Conservation (phyloP, 768 basidiomycete genomes). For the Tephrocybe sp. region DNA sequence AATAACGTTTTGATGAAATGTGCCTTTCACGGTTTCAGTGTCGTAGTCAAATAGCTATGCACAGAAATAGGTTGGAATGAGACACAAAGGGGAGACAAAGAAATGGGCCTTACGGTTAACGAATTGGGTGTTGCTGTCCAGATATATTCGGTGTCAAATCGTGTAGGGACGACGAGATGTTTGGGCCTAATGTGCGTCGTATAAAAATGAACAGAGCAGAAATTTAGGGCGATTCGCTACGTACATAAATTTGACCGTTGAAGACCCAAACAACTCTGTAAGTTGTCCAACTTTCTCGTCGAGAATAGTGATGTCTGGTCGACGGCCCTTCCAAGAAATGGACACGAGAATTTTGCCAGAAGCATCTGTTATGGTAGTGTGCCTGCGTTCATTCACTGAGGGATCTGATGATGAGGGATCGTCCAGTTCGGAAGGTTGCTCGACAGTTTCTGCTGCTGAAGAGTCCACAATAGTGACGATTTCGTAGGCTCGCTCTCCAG, state of each 20-base stretch:
- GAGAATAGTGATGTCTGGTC: conserved; percentile 49
- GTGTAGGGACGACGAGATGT: conserved; percentile 55
- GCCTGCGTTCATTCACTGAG: conserved; percentile 25
- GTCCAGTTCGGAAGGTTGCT: conserved; percentile 20
- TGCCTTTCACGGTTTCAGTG: conserved; percentile 45
- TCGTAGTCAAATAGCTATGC: conserved; percentile 52
- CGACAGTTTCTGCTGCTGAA: conserved; percentile 25
- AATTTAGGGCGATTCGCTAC: conserved; percentile 16
- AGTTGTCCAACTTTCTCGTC: conserved; percentile 50
- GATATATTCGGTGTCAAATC: conserved; percentile 59
- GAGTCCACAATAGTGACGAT: conserved; percentile 43
- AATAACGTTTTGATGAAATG: conserved; percentile 49
- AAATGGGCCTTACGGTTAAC: conserved; percentile 40
- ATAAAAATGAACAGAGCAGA: conserved; percentile 2
- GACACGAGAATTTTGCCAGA: conserved; percentile 41
- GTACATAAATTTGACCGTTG: conserved; percentile 53
- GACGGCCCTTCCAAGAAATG: conserved; percentile 52
- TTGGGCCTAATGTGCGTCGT: conserved; percentile 40
- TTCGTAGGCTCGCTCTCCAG: conserved; percentile 45
- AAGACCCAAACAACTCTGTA: conserved; percentile 55
- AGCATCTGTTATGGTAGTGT: conserved; percentile 42
- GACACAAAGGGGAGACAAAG: conserved; percentile 1
- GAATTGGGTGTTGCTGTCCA: conserved; percentile 58
- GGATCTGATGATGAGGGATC: not conserved
- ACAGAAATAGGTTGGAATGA: conserved; percentile 2